phyloP scores from a whole-genome alignment of 2,329 filamentous ascomycete species.

The Epichloe gansuensis region DNA sequence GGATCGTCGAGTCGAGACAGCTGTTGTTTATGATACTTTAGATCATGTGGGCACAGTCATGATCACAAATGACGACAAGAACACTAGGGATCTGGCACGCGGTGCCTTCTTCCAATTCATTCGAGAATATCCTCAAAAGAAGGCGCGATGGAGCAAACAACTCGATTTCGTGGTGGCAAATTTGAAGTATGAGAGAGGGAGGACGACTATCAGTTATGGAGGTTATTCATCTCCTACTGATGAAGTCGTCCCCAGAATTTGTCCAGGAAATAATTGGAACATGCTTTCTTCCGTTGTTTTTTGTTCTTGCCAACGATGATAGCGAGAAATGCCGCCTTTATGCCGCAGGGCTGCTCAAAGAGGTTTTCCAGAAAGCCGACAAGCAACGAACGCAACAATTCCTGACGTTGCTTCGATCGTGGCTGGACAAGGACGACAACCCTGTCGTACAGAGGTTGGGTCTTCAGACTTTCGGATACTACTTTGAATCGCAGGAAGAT shows the following conservation, averaged over 20 bases:
- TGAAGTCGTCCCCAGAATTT: conserved; percentile 70
- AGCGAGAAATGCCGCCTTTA: conserved; percentile 74
- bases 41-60: conserved; percentile 85
- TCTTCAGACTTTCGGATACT: conserved; percentile 71
- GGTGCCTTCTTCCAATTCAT: conserved; percentile 91
- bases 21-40: conserved; percentile 79
- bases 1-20: conserved; percentile 72
- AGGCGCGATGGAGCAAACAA: conserved; percentile 79
- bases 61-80: conserved; percentile 88
- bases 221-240: conserved; percentile 72
- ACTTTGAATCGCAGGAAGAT: conserved; percentile 58
- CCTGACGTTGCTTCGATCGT: conserved; percentile 56
- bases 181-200: conserved; percentile 76
- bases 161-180: conserved; percentile 83
- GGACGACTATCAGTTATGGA: conserved; percentile 91
- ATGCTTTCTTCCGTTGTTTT: conserved; percentile 76
- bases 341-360: conserved; percentile 66
- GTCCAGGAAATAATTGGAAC: conserved; percentile 70
- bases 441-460: conserved; percentile 57
- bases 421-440: conserved; percentile 67
- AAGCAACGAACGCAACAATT: conserved; percentile 60
- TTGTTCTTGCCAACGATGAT: conserved; percentile 81
- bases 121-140: conserved; percentile 86
- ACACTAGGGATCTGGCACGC: conserved; percentile 75
- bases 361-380: conserved; percentile 68